Base-by-base conservation (phyloP, 1,139 yeast genomes). In the Suhomyces anneliseae region DNA sequence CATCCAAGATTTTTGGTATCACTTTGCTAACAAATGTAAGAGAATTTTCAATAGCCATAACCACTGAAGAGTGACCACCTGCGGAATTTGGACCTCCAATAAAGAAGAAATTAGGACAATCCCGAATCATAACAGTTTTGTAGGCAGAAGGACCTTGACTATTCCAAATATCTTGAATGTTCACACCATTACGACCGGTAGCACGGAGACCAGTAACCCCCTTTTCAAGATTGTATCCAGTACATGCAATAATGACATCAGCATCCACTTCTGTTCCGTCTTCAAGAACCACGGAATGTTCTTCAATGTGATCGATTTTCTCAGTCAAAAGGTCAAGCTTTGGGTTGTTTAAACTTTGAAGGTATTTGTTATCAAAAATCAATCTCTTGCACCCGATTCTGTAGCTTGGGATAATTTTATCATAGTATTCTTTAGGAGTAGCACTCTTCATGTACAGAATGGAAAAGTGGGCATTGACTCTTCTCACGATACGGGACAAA, bases 361-460 rank as follows among this genome's bases (percentile, higher is more conserved):
- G 60, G 52, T 74, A 74, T 36, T 55, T 51, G 51, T 71, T 61
- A 54, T 74, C 79, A 52, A 66, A 72, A 42, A 74, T 68, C 53
- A 73, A 58, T 46, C 79, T 60, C 53, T 74, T 74, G 58, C 79
- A 74, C 4, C 79, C 79, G 51, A 74, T 62, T 52, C 72, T 72
- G 56, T 58, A 74, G 27, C 68, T 63, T 5, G 79, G 79, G 33
- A 71, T 61, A 34, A 74, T 52, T 44, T 54, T 44, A 10, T 66
- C 61, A 40, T 67, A 71, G 54, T 56, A 72, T 54, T 69, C 61
- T 40, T 65, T 55, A 1, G 78, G 78, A n/a, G 72, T 63, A 8
- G 56, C 54, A 6, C 39, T 45, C 38, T 57, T 63, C 71, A 74
- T 67, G 52, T 74, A 73, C 2, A 40, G 31, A 8, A 58, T 35